Conservation (phyloP, 192 early-diverging fungal genomes). For the Coemansia sp. region DNA sequence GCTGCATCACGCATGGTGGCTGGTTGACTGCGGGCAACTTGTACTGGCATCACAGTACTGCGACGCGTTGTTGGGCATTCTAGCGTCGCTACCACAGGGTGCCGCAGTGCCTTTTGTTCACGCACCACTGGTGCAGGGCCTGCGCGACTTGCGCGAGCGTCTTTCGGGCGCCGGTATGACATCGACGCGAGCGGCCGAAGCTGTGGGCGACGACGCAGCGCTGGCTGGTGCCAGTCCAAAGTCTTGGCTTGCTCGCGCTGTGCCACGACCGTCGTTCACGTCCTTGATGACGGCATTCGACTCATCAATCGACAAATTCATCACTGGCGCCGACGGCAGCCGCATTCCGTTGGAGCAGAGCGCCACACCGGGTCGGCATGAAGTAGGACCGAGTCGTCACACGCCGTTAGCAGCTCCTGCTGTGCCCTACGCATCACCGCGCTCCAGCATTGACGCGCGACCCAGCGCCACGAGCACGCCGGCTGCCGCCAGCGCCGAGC, state of each 20-base stretch:
- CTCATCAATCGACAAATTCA: slow-evolving; percentile 59
- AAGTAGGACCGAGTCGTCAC: slow-evolving; percentile 31
- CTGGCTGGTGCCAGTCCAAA: slow-evolving; percentile 42
- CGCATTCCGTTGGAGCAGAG: slow-evolving; percentile 22
- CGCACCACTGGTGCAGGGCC: slow-evolving; percentile 60
- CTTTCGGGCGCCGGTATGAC: slow-evolving; percentile 52
- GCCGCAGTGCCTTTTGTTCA: slow-evolving; percentile 74
- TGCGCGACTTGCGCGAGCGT: slow-evolving; percentile 70
- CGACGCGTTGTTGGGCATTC: slow-evolving; percentile 65
- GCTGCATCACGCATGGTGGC: slow-evolving; percentile 71
- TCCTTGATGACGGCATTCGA: slow-evolving; percentile 57
- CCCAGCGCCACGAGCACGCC: slow-evolving; percentile 2
- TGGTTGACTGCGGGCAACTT: slow-evolving; percentile 74
- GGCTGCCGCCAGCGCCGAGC: slow-evolving; percentile 5
- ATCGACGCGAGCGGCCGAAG: slow-evolving; percentile 31
- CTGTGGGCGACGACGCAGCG: slow-evolving; percentile 22
- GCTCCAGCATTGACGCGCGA: slow-evolving; percentile 29
- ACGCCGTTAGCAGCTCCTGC: slow-evolving; percentile 6
- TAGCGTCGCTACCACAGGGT: slow-evolving; percentile 68
- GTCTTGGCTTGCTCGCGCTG: slow-evolving; percentile 54
- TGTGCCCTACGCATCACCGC: slow-evolving; percentile 15
- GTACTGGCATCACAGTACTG: slow-evolving; percentile 73
- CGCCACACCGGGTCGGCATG: slow-evolving; percentile 21
- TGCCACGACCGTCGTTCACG: slow-evolving; percentile 48
- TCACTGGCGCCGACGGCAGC: slow-evolving; percentile 56